Conservation (phyloP, 306 rosid species). For the Parietaria judaica region DNA sequence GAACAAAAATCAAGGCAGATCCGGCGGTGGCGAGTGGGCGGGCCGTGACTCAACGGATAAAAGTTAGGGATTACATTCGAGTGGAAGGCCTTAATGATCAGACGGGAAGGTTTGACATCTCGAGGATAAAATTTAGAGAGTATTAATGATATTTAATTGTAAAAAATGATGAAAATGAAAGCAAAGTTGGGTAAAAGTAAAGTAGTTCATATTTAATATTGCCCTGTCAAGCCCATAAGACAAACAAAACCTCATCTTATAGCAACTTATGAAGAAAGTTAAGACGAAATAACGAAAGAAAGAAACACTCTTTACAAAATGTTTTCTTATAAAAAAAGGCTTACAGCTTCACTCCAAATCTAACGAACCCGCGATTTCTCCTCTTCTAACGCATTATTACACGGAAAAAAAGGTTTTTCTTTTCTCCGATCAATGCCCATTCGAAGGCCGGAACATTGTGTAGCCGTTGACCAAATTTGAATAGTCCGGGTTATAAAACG, state of each 20-base stretch:
- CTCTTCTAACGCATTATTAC: slow-evolving; percentile 63
- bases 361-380: slow-evolving; percentile 48
- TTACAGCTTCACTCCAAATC: slow-evolving; percentile 78
- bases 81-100: too few species aligned
- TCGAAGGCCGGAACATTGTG: slow-evolving; percentile 74
- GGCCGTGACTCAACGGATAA: too few species aligned
- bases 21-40: too few species aligned
- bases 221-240: slow-evolving; percentile 21
- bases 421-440: slow-evolving; percentile 44
- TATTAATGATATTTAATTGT: too few species aligned
- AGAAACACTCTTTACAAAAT: slow-evolving; percentile 74
- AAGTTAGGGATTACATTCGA: too few species aligned
- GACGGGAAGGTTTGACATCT: too few species aligned
- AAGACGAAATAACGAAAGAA: slow-evolving; percentile 38
- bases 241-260: slow-evolving; percentile 23
- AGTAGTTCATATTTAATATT: not conserved
- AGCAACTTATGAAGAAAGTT: slow-evolving; percentile 20
- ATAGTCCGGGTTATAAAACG: slow-evolving; percentile 59
- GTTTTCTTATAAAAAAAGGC: slow-evolving; percentile 53
- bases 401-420: slow-evolving; percentile 22
- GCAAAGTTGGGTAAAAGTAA: slow-evolving; percentile 3
- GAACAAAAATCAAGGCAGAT: too few species aligned
- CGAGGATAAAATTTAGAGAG: too few species aligned
- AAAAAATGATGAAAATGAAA: too few species aligned
- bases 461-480: slow-evolving; percentile 72